phyloP scores from a whole-genome alignment of 306 rosid genomes.

The Leucaena leucocephala region DNA sequence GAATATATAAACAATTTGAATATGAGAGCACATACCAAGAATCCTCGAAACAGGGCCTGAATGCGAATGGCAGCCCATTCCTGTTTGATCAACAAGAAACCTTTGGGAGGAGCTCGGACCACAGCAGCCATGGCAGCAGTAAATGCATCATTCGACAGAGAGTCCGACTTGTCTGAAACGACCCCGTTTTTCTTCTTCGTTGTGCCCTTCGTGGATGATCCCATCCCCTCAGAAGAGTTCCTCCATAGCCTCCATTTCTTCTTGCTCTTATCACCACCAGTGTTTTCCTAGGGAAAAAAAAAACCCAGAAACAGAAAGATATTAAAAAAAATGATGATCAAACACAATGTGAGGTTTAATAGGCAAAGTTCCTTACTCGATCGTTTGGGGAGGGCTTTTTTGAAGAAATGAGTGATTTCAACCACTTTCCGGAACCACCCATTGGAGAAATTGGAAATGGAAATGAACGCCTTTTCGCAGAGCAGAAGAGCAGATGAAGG shows the following conservation, averaged over 20 bases:
- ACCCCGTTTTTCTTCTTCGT: conserved; percentile 39
- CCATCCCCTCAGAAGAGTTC: conserved; percentile 60
- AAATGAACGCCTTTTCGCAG: not conserved
- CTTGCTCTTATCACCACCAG: conserved; percentile 52
- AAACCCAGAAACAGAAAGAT: not conserved
- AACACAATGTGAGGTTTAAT: no score
- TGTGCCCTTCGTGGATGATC: conserved; percentile 9
- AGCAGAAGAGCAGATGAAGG: not conserved
- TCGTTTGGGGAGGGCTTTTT: conserved; percentile 52
- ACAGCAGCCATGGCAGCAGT: conserved; percentile 75
- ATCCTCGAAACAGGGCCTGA: conserved; percentile 79
- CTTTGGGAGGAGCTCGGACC: conserved; percentile 66
- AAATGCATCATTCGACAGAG: conserved; percentile 42
- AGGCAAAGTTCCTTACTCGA: conserved; percentile 41
- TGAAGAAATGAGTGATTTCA: conserved; percentile 65
- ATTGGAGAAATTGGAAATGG: conserved; percentile 38
- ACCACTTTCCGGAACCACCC: conserved; percentile 87
- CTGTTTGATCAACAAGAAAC: conserved; percentile 63
- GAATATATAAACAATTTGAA: not conserved
- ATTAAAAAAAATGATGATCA: not conserved
- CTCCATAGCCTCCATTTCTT: conserved; percentile 93
- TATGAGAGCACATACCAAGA: conserved; percentile 53
- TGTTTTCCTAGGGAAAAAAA: conserved; percentile 42
- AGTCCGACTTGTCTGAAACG: conserved; percentile 38
- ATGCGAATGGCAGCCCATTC: conserved; percentile 87